Conservation (phyloP, 352 stramenopile species). For the Globisporangium solare region DNA sequence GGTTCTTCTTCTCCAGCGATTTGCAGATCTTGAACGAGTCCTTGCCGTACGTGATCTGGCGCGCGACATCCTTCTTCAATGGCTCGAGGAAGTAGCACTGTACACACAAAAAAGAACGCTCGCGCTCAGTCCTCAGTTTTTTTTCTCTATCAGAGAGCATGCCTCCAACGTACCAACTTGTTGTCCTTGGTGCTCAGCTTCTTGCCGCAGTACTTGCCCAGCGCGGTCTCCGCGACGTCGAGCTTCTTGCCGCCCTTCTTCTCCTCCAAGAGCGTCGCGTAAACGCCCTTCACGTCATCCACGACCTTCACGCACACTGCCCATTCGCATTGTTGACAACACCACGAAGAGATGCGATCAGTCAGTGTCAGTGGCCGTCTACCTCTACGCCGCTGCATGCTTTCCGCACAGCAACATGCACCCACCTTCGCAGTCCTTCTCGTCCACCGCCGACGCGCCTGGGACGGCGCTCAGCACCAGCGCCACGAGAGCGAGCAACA, state of each 20-base stretch:
- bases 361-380: too few relatives aligned
- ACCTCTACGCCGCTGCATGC: neutral
- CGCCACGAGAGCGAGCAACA: constrained; percentile 66
- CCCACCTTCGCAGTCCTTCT: constrained; percentile 90
- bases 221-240: constrained; percentile 67
- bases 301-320: constrained; percentile 92
- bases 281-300: constrained; percentile 75
- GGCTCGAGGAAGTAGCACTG: constrained; percentile 94
- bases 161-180: constrained; percentile 67
- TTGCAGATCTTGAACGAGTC: constrained; percentile 93
- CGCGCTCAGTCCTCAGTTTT: neutral
- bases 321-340: neutral
- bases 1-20: constrained; percentile 92
- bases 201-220: constrained; percentile 87
- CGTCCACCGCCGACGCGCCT: constrained; percentile 43
- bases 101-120: neutral
- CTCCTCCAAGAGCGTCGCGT: constrained; percentile 56
- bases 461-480: constrained; percentile 35
- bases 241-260: constrained; percentile 79
- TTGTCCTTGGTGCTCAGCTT: constrained; percentile 87
- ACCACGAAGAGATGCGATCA: constrained; percentile 1
- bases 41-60: constrained; percentile 90
- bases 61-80: constrained; percentile 92
- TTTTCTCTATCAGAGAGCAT: neutral
- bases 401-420: constrained; percentile 1